Base-by-base conservation (phyloP, 176 grass and related monocot species). In the Cenchrus fungigraminus region DNA sequence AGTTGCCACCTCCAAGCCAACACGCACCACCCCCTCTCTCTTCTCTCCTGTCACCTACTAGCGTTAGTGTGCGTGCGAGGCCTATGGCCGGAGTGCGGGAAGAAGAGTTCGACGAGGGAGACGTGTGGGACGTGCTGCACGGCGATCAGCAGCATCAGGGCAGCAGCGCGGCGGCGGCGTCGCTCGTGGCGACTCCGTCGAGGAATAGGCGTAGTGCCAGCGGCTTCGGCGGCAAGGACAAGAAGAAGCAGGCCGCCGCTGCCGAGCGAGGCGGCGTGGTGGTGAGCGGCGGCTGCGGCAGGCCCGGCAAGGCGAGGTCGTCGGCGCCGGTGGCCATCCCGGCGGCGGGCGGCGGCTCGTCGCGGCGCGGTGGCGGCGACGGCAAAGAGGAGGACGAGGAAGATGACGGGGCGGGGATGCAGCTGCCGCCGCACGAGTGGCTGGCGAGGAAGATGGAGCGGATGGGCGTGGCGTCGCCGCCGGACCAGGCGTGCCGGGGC, bases 391-490 rank as follows among this genome's bases (percentile, higher is more conserved):
- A 7, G 20, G 55, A 0, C 0, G 40, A 66, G 2, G 65, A 66
- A 9, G 87, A 67, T 1, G 74, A 88, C 0, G 66, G 8, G 0
- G 66, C 1, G 0, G 86, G 51, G 42, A 67, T 75, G 87, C 76
- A 80, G 76, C 76, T 85, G 76, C 87, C 87, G 50, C 87, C 87
- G 68, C 87, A 89, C 62, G 87, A 89, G 76, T 89, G 87, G 87
- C 87, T 89, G 52, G 82, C 60, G 43, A 49, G 87, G 69, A 89
- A 84, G 87, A 89, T 85, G 87, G 87, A 85, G 82, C 64, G 31
- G 51, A 80, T 85, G 69, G 65, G 82, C 82, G 62, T n/a, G 19
- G 28, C 56, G 45, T 77, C 81, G 37, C 62, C 87, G 76, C 81
- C 81, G 81, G 76, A 84, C 15, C 71, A 53, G 59, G 82, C 77